These are phyloP conservation scores for Edaphochlamys debaryana DNA, from an alignment of 139 green algal species.

Conservation along the genomic window DNA sequence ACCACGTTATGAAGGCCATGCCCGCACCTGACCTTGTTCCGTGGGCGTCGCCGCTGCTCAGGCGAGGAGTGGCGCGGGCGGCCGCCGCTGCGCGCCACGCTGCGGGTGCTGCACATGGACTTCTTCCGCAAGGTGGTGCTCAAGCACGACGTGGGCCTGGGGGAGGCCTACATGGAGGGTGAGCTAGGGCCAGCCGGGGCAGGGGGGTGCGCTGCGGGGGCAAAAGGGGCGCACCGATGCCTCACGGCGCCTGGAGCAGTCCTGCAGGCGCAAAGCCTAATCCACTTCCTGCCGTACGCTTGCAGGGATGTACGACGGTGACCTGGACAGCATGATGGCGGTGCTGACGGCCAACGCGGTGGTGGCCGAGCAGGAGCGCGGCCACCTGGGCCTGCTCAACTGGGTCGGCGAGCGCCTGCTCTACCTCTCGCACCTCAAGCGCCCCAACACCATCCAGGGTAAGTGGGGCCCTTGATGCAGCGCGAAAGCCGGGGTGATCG, in stretches of 20 bases:
- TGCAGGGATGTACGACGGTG: too few species aligned
- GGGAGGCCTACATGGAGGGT: constrained; percentile 93
- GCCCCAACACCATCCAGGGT: constrained; percentile 85
- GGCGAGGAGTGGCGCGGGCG: constrained; percentile 74
- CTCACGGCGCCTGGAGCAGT: too few species aligned
- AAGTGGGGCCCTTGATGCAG: neutral
- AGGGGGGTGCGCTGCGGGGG: too few species aligned
- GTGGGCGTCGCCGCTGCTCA: too few species aligned
- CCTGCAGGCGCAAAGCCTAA: too few species aligned
- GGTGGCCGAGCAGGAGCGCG: constrained; percentile 54
- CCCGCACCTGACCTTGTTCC: too few species aligned
- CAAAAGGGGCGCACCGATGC: too few species aligned
- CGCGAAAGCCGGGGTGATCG: neutral
- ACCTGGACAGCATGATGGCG: constrained; percentile 79
- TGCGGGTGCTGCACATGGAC: constrained; percentile 76
- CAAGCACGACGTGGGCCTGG: constrained; percentile 87
- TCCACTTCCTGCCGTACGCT: too few species aligned
- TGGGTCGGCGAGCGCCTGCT: constrained; percentile 86
- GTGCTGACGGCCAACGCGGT: constrained; percentile 74
- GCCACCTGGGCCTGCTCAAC: constrained; percentile 80
- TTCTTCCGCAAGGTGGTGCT: constrained; percentile 86
- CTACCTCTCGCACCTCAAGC: constrained; percentile 73
- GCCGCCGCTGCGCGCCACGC: constrained; percentile 61
- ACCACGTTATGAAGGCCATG: too few species aligned
- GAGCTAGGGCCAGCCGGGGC: too few species aligned